A percentile compares a stretch with the other conserved stretches of the same genome.
Conservation (phyloP, 306 rosid genomes). For the Quercus suber region DNA sequence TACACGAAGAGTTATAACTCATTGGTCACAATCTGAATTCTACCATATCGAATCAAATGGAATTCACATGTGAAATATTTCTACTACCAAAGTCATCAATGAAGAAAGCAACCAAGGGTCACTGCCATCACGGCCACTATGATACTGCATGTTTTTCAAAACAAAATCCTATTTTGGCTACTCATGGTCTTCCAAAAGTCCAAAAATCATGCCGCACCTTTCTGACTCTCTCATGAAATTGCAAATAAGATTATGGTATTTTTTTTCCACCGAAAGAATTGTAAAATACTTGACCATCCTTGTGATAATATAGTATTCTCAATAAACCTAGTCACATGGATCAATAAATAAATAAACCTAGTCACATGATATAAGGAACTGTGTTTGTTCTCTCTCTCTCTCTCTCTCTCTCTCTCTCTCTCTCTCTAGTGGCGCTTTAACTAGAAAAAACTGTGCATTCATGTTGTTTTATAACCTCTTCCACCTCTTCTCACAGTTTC, state of each 20-base stretch:
- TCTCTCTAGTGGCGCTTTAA: background rate
- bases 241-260: background rate
- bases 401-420: background rate
- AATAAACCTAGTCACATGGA: constrained; percentile 35
- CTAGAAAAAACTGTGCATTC: constrained; percentile 30
- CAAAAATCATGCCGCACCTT: constrained; percentile 28
- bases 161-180: background rate
- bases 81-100: background rate
- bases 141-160: background rate
- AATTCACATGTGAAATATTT: background rate
- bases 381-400: constrained; percentile 10
- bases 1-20: too few relatives aligned
- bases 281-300: constrained; percentile 28
- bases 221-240: background rate
- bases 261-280: constrained; percentile 39
- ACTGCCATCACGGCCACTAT: background rate
- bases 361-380: constrained; percentile 39
- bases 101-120: background rate
- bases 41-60: too few relatives aligned
- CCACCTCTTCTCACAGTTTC: constrained; percentile 2
- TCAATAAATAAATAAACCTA: background rate
- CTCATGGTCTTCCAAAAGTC: background rate
- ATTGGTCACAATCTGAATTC: too few relatives aligned
- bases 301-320: constrained; percentile 27
- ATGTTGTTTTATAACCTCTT: constrained; percentile 1